Conservation (phyloP, 2,329 filamentous ascomycete species). For the Fusarium sp. region DNA sequence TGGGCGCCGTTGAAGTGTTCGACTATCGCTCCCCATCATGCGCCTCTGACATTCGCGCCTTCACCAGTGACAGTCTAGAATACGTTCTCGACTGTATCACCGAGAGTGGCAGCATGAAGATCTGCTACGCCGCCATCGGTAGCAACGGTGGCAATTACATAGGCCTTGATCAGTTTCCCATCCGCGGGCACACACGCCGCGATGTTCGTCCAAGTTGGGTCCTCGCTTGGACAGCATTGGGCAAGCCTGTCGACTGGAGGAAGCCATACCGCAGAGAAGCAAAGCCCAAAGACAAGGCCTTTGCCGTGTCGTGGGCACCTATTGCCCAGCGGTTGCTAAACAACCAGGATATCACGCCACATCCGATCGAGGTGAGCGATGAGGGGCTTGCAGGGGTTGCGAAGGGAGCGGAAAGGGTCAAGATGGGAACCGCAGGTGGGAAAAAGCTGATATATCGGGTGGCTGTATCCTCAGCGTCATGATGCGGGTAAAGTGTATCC, state of each 20-base stretch:
- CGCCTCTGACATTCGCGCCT: slow-evolving; percentile 11
- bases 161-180: slow-evolving; percentile 41
- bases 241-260: slow-evolving; percentile 26
- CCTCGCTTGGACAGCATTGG: slow-evolving; percentile 37
- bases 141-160: slow-evolving; percentile 30
- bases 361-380: slow-evolving; percentile 12
- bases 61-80: not conserved
- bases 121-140: slow-evolving; percentile 7
- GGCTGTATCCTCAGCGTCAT: not conserved
- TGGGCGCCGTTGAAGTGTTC: slow-evolving; percentile 8
- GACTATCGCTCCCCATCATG: slow-evolving; percentile 12
- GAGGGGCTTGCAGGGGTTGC: slow-evolving; percentile 3
- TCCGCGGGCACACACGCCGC: slow-evolving; percentile 46
- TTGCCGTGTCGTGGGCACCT: slow-evolving; percentile 14
- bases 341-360: not conserved
- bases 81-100: slow-evolving; percentile 10
- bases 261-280: slow-evolving; percentile 24
- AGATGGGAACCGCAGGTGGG: slow-evolving; percentile 14
- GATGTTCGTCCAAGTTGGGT: slow-evolving; percentile 43
- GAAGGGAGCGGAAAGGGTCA: slow-evolving; percentile 4
- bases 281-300: slow-evolving; percentile 2
- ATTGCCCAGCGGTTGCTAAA: slow-evolving; percentile 9
- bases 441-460: slow-evolving; percentile 12
- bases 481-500: not conserved
- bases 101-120: slow-evolving; percentile 13